Base-by-base conservation (phyloP, 2,329 filamentous ascomycete genomes). In the Colletotrichum incanum region DNA sequence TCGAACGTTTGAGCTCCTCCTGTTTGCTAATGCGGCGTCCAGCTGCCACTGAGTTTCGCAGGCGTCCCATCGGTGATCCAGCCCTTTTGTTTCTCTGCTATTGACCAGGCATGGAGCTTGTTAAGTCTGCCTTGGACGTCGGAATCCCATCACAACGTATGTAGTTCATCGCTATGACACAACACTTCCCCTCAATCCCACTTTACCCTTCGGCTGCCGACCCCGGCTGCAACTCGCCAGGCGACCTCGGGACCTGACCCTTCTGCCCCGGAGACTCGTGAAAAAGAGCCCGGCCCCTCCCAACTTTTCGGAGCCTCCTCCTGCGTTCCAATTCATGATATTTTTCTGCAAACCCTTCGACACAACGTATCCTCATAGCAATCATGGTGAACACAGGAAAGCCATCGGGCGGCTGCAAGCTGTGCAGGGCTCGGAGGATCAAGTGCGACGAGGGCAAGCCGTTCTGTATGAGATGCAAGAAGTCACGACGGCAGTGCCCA, bases 341-440 rank as follows among this genome's bases (percentile, higher is more conserved):
- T 20, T 16, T 7, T 23, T 39, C 20, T 39, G n/a, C 39, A 45
- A 12, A n/a, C 1, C 18, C 41, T 45, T 31, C 45, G n/a, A 7
- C 16, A 45, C 16, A 37, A 2, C 20, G 23, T 20, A 41, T 23
- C 14, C 39, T 34, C 34, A 31, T 23, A 20, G 23, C 45, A 56
- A 69, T 3, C 54, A 77, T 77, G 76, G 76, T 77, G 26, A 77
- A 77, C 67, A 77, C 76, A 7, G 76, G 76, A 54, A 76, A 77
- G 55, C 76, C 76, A 41, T 77, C 76, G 50, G 71, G 73, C 26
- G 76, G 76, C 39, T 77, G 76, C 71, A 77, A 77, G 60, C 64
- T 77, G 39, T 77, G 76, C 64, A 73, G 74, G 26, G 65, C 72
- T 23, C 66, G 76, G 39, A 72, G 76, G 28, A 77, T 77, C 55